These are phyloP conservation scores for Globisporangium heterothallicum DNA, from an alignment of 352 stramenopile genomes.

Conservation along the genomic window DNA sequence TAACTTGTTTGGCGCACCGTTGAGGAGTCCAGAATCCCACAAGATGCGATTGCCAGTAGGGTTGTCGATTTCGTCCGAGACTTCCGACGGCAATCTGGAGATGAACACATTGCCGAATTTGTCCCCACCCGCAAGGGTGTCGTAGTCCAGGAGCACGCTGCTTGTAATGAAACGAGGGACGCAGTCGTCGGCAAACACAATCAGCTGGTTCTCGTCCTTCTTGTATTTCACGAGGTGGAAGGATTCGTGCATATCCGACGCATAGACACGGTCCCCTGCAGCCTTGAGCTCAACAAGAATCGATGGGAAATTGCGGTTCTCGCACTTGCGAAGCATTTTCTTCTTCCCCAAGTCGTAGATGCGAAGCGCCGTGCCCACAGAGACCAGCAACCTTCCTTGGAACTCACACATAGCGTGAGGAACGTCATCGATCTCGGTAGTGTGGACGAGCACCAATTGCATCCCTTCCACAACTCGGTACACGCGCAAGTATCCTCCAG, in stretches of 20 bases:
- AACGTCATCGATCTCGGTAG: constrained; percentile 95
- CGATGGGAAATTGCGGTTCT: constrained; percentile 92
- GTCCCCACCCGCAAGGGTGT: constrained; percentile 97
- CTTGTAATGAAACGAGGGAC: constrained; percentile 80
- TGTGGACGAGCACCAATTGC: constrained; percentile 95
- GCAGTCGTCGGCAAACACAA: constrained; percentile 96
- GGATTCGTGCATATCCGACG: constrained; percentile 94
- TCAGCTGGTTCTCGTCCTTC: constrained; percentile 92
- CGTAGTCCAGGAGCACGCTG: constrained; percentile 94
- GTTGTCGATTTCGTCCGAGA: constrained; percentile 96
- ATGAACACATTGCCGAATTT: constrained; percentile 99
- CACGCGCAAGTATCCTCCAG: constrained; percentile 82
- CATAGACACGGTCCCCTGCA: constrained; percentile 93
- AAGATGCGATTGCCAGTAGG: constrained; percentile 94
- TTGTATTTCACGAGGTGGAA: constrained; percentile 98
- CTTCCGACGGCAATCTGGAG: constrained; percentile 88
- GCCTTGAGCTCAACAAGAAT: constrained; percentile 93
- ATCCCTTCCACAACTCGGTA: constrained; percentile 92
- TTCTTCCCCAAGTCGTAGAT: constrained; percentile 99
- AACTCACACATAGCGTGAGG: constrained; percentile 97
- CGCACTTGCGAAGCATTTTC: constrained; percentile 98
- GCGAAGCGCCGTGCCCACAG: constrained; percentile 91
- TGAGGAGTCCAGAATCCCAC: constrained; percentile 92
- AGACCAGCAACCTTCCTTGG: constrained; percentile 95
- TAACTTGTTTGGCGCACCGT: constrained; percentile 95